Evolutionary conservation across 2,329 filamentous ascomycete species (phyloP).

Genomic region (Fusarium odoratissimum): DNA sequence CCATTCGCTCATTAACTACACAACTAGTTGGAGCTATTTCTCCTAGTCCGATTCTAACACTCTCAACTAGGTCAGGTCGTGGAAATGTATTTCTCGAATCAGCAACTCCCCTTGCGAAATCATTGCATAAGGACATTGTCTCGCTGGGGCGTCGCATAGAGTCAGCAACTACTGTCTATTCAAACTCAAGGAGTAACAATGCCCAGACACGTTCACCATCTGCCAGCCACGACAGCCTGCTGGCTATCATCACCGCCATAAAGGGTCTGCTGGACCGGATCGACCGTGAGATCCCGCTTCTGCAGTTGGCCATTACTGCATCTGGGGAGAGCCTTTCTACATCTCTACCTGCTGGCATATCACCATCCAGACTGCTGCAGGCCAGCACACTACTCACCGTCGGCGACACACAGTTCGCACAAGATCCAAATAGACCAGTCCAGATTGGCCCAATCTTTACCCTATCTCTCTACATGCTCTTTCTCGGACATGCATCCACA

Average conservation of each 20-base stretch:
- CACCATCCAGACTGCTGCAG: conserved; percentile 89
- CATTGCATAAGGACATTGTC: conserved; percentile 85
- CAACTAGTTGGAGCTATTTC: conserved; percentile 12
- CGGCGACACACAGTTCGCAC: conserved; percentile 84
- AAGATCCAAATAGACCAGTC: conserved; percentile 70
- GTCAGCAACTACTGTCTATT: conserved; percentile 73
- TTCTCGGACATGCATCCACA: conserved; percentile 76
- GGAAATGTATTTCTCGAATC: conserved; percentile 78
- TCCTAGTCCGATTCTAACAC: conserved; percentile 20
- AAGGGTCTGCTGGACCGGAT: conserved; percentile 80
- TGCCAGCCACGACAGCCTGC: conserved; percentile 70
- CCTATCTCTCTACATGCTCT: conserved; percentile 94
- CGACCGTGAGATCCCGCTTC: conserved; percentile 89
- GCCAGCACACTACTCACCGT: conserved; percentile 91
- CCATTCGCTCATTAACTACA: conserved; percentile 12
- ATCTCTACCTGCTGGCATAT: conserved; percentile 82
- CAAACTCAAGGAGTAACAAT: conserved; percentile 56
- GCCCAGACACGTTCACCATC: conserved; percentile 54
- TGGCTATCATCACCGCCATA: conserved; percentile 78
- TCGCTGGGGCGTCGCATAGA: conserved; percentile 80
- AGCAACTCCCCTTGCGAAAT: conserved; percentile 83
- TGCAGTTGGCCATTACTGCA: conserved; percentile 93
- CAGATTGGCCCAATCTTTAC: conserved; percentile 91
- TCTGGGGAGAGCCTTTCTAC: conserved; percentile 90
- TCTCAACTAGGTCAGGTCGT: conserved; percentile 57